A percentile compares a stretch with the other conserved stretches of the same genome.
Conservation (phyloP, 352 stramenopile species). For the Pythium dissotocum region DNA sequence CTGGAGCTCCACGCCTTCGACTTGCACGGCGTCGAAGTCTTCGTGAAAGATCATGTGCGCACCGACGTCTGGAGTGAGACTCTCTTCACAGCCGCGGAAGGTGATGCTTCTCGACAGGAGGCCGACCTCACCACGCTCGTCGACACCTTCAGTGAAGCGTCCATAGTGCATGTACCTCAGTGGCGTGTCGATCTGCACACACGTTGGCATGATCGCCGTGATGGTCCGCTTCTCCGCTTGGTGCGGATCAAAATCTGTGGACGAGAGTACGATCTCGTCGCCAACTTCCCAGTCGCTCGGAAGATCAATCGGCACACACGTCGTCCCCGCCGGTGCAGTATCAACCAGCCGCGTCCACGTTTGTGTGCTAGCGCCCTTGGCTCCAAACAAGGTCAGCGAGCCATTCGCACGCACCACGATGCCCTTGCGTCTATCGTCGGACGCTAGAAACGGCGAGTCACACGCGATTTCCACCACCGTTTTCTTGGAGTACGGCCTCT, state of each 20-base stretch:
- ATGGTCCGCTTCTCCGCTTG: slow-evolving; percentile 44
- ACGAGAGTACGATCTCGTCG: slow-evolving; percentile 45
- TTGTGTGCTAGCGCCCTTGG: slow-evolving; percentile 25
- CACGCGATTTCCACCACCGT: slow-evolving; percentile 43
- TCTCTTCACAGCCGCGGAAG: slow-evolving; percentile 45
- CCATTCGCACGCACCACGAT: slow-evolving; percentile 39
- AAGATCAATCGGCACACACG: slow-evolving; percentile 29
- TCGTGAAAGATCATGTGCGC: slow-evolving; percentile 46
- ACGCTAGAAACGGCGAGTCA: slow-evolving; percentile 10
- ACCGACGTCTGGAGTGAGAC: slow-evolving; percentile 25
- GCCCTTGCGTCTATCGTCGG: slow-evolving; percentile 41
- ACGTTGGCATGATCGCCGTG: slow-evolving; percentile 19
- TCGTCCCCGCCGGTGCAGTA: slow-evolving; percentile 25
- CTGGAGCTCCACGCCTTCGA: slow-evolving; percentile 41
- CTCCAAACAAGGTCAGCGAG: slow-evolving; percentile 33
- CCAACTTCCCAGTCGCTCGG: slow-evolving; percentile 36
- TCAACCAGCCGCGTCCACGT: slow-evolving; percentile 38
- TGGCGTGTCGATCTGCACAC: slow-evolving; percentile 30
- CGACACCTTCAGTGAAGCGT: slow-evolving; percentile 38
- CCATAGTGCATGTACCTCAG: slow-evolving; percentile 45
- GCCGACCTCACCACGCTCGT: slow-evolving; percentile 62
- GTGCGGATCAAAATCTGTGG: slow-evolving; percentile 42
- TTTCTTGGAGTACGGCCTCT: slow-evolving; percentile 34
- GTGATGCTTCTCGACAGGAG: slow-evolving; percentile 57
- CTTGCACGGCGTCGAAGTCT: slow-evolving; percentile 34